These are phyloP conservation scores for Backusella macrospora DNA, from an alignment of 192 early-diverging fungal genomes.

Conservation along the genomic window DNA sequence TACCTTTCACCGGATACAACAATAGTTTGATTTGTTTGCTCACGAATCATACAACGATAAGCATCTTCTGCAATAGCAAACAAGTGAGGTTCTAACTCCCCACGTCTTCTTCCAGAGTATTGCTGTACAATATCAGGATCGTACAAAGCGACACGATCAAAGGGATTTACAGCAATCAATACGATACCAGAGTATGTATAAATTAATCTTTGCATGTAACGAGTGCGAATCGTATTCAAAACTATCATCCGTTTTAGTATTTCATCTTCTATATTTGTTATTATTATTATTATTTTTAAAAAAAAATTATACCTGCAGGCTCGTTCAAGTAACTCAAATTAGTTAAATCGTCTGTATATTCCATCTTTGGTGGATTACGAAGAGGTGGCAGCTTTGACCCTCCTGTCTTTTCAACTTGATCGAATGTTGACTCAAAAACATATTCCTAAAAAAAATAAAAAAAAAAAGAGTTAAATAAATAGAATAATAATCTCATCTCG, in stretches of 20 bases:
- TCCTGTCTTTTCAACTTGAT: slow-evolving; percentile 67
- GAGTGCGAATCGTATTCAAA: slow-evolving; percentile 87
- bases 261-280: neutral
- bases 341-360: slow-evolving; percentile 92
- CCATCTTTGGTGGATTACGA: slow-evolving; percentile 89
- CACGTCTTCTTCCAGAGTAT: slow-evolving; percentile 90
- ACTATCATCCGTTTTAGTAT: slow-evolving; percentile 51
- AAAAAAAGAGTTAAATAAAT: neutral
- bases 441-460: slow-evolving; percentile 57
- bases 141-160: slow-evolving; percentile 84
- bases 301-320: slow-evolving; percentile 59
- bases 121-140: slow-evolving; percentile 91
- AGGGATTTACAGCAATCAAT: slow-evolving; percentile 97
- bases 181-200: slow-evolving; percentile 99
- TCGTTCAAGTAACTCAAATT: slow-evolving; percentile 95
- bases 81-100: slow-evolving; percentile 96
- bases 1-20: slow-evolving; percentile 95
- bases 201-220: slow-evolving; percentile 92
- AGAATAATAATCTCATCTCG: neutral
- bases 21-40: slow-evolving; percentile 94
- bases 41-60: slow-evolving; percentile 93
- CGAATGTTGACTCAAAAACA: slow-evolving; percentile 71
- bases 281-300: slow-evolving; percentile 1
- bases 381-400: slow-evolving; percentile 83
- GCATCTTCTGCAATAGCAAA: slow-evolving; percentile 99